Evolutionary conservation across 371 early-diverging fungal genomes (phyloP), one percentile per base, ranked within the genome.

Genomic region (Capillidium heterosporum): DNA sequence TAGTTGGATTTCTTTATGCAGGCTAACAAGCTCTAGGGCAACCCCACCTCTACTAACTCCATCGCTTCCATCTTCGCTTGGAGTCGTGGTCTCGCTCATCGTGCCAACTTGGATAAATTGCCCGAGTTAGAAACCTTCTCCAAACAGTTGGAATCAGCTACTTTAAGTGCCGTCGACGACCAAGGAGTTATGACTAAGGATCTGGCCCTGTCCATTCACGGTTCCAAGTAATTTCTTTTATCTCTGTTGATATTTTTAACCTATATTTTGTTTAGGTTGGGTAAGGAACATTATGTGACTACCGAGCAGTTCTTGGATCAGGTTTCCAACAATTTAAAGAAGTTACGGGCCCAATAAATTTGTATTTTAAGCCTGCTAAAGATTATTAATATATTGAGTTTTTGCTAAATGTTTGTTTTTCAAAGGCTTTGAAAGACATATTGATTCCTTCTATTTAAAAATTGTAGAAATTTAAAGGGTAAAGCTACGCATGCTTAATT

Each of bases 1-100:
- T 70, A 67, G 32, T 48, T 39, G 17, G 17, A 56, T 35, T 44
- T 42, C 46, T 48, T 40, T 71, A 75, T 54, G 48, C 11, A 3
- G 23, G 19, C 28, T 57, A 19, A 52, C 27, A 46, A 47, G 48
- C 42, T 40, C 23, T 43, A 71, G 71, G 87, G 89, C 58, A 77
- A 79, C 61, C 73, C 79, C 60, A 88, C 89, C 3, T 85, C 85
- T 17, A 96, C 97, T 63, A 96, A 96, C 81, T 91, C 97, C 1
- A 89, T 96, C 59, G 95, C 97, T 2, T 85, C 85, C 42, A 95
- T 96, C 73, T 96, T 91, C 71, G 95, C 97, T 23, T 96, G 96
- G 96, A 86, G 94, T 40, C 86, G 95, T 57, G 97, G 97, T 58
- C 75, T 95, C 56, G 81, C 79, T 13, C 97, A 96, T 67, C 89